Conservation (phyloP, 768 basidiomycete species). For the Mycena epipterygia region DNA sequence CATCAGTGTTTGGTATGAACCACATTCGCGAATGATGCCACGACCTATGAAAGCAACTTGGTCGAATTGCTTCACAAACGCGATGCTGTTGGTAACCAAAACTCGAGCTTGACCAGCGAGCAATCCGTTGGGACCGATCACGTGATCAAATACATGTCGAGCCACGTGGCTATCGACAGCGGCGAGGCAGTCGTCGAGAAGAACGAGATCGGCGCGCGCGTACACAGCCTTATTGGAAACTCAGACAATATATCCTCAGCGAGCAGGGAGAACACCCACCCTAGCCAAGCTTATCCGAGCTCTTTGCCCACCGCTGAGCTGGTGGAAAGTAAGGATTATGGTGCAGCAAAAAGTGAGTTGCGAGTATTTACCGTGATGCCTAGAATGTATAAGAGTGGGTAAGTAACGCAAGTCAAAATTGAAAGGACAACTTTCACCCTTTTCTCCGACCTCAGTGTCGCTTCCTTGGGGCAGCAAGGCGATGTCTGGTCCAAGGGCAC, state of each 20-base stretch:
- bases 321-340: conserved; percentile 54
- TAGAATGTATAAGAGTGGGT: no score
- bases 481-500: conserved; percentile 87
- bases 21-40: conserved; percentile 86
- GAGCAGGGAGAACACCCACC: background rate
- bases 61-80: conserved; percentile 87
- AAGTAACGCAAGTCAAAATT: no score
- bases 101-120: conserved; percentile 88
- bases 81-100: conserved; percentile 88
- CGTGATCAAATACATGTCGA: conserved; percentile 88
- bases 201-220: conserved; percentile 87
- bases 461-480: conserved; percentile 86
- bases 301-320: conserved; percentile 88
- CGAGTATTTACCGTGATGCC: conserved; percentile 73
- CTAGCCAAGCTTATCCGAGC: conserved; percentile 88
- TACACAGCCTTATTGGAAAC: conserved; percentile 72
- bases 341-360: background rate
- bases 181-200: conserved; percentile 93
- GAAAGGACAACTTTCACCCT: conserved; percentile 64
- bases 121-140: conserved; percentile 88
- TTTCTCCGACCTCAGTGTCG: conserved; percentile 88
- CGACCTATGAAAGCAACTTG: conserved; percentile 81
- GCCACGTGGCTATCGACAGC: conserved; percentile 92
- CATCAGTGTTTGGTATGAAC: conserved; percentile 73
- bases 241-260: background rate